Evolutionary conservation across 805 yeast genomes (phyloP).

Genomic region (Jamesozyma rosinii): DNA sequence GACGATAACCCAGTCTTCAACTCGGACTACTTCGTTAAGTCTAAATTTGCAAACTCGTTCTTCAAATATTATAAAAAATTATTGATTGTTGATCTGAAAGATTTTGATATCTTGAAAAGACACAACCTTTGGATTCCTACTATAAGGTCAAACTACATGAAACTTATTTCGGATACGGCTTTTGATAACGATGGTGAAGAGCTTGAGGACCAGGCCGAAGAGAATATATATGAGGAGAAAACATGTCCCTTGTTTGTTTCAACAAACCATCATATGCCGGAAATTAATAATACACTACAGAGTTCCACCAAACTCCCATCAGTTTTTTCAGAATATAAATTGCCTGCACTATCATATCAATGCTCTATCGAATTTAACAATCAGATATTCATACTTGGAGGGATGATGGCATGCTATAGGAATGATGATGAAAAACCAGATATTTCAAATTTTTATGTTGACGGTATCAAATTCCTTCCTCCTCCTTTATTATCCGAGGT

Average conservation of each 20-base stretch:
- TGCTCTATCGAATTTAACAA: slow-evolving; percentile 33
- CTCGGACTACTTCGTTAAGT: slow-evolving; percentile 1
- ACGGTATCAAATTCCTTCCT: slow-evolving; percentile 37
- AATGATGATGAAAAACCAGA: slow-evolving; percentile 24
- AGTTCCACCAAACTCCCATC: slow-evolving; percentile 24
- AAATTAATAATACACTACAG: slow-evolving; percentile 17
- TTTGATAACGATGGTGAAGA: neutral
- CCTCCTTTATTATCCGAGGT: slow-evolving; percentile 37
- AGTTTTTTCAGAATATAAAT: slow-evolving; percentile 32
- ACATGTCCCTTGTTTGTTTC: slow-evolving; percentile 20
- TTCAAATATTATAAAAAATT: slow-evolving; percentile 19
- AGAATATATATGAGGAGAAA: slow-evolving; percentile 9
- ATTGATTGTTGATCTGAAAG: slow-evolving; percentile 14
- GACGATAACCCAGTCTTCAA: neutral
- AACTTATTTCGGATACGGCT: neutral
- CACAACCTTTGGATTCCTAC: slow-evolving; percentile 28
- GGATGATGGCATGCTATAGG: slow-evolving; percentile 29
- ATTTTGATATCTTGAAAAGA: slow-evolving; percentile 12
- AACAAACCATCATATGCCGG: slow-evolving; percentile 18
- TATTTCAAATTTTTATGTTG: slow-evolving; percentile 31
- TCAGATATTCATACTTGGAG: slow-evolving; percentile 39
- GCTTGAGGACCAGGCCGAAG: neutral
- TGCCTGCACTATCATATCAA: slow-evolving; percentile 39
- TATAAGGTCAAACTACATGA: slow-evolving; percentile 9
- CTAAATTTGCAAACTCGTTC: slow-evolving; percentile 12